Evolutionary conservation across 2,329 filamentous ascomycete genomes (phyloP).

Genomic region (Cryoendolithus antarcticus): DNA sequence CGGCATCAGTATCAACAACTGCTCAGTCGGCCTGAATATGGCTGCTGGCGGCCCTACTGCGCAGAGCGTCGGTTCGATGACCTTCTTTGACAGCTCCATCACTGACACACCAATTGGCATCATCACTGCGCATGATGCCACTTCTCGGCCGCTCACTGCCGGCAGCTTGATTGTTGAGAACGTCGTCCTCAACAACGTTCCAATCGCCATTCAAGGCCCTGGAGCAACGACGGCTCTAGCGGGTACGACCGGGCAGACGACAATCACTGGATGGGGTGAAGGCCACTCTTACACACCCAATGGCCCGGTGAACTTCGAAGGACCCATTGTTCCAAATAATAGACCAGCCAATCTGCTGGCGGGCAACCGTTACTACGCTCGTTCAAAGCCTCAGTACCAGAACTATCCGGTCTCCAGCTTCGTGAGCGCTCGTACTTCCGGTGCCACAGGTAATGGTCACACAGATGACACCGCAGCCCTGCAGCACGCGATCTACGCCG

Average conservation of each 20-base stretch:
- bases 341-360: conserved; percentile 34
- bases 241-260: conserved; percentile 24
- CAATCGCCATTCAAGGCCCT: conserved; percentile 29
- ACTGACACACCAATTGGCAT: conserved; percentile 39
- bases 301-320: conserved; percentile 33
- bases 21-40: conserved; percentile 41
- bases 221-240: conserved; percentile 24
- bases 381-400: conserved; percentile 45
- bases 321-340: conserved; percentile 31
- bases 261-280: conserved; percentile 30
- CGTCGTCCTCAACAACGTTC: conserved; percentile 38
- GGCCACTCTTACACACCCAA: conserved; percentile 33
- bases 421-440: conserved; percentile 32
- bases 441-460: conserved; percentile 39
- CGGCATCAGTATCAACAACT: conserved; percentile 40
- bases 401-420: conserved; percentile 27
- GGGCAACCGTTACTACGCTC: conserved; percentile 36
- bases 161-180: conserved; percentile 31
- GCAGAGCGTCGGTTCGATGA: conserved; percentile 39
- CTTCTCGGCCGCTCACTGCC: conserved; percentile 24
- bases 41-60: conserved; percentile 23
- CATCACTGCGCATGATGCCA: conserved; percentile 30
- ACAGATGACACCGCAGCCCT: conserved; percentile 50
- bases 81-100: conserved; percentile 45
- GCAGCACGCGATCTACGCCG: conserved; percentile 18